Conservation (phyloP, 2,329 filamentous ascomycete species). For the Cladophialophora yegresii region DNA sequence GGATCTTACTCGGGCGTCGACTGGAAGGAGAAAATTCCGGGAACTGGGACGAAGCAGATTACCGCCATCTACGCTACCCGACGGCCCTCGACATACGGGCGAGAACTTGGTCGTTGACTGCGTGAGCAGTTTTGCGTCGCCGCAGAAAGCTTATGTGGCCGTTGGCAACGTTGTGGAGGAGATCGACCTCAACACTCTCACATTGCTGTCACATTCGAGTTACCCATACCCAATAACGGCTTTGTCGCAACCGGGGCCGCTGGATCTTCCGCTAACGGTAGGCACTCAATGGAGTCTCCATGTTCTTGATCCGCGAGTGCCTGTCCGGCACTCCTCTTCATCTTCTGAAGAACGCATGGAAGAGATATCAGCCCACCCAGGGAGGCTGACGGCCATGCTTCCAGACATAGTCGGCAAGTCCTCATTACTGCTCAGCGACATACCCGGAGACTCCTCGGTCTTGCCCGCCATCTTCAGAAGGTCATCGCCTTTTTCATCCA, state of each 20-base stretch:
- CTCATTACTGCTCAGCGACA: conserved; percentile 9
- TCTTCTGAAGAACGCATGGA: conserved; percentile 54
- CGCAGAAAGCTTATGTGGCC: conserved; percentile 74
- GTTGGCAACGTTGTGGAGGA: conserved; percentile 76
- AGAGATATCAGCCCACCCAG: conserved; percentile 47
- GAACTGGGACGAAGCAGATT: conserved; percentile 63
- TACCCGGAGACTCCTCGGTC: conserved; percentile 12
- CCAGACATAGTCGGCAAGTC: conserved; percentile 22
- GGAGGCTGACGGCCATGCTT: conserved; percentile 24
- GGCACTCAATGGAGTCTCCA: conserved; percentile 81
- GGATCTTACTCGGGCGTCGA: conserved; percentile 64
- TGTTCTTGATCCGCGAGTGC: conserved; percentile 73
- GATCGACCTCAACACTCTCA: conserved; percentile 74
- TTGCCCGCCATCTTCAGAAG: conserved; percentile 19
- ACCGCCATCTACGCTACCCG: conserved; percentile 64
- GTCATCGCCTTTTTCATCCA: conserved; percentile 7
- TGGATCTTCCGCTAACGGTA: conserved; percentile 73
- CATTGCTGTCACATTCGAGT: conserved; percentile 66
- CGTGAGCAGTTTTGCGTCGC: conserved; percentile 72
- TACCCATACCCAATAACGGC: conserved; percentile 85
- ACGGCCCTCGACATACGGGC: conserved; percentile 32
- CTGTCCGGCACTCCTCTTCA: conserved; percentile 2
- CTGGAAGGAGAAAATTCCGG: conserved; percentile 57
- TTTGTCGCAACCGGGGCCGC: conserved; percentile 66
- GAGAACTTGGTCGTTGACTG: conserved; percentile 71